Evolutionary conservation across 2,329 filamentous ascomycete species (phyloP), one percentile per base, ranked within the genome.

Genomic region (Pseudogymnoascus sp.): DNA sequence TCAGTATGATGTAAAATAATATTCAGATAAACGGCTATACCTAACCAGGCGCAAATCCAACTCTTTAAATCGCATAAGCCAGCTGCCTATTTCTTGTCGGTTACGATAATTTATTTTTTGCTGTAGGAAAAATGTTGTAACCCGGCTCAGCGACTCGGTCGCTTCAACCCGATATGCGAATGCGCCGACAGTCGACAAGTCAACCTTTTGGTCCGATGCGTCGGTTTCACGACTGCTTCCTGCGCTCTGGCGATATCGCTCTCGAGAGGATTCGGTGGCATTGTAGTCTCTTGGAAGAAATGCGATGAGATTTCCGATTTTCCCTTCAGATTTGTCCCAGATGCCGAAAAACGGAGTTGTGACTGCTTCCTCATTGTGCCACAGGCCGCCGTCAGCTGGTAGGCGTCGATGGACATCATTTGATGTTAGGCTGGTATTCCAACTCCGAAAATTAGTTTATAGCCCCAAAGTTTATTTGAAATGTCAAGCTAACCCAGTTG

Each of bases 81-180:
- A 79, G 37, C 71, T 70, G 4, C 73, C 68, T 9, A 77, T 71
- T 40, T 77, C 73, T 4, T 74, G 71, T 0, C 71, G 68, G 58
- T 76, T 70, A 5, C 67, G 65, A 10, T 74, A 69, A 61, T 78
- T 71, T 31, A 78, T 71, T 5, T 67, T 67, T 57, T 78, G 75
- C 44, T 76, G 76, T 0, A 79, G 68, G 47, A 79, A 79, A 62
- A 75, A 78, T 0, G 71, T 75, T 0, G 71, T 77, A 0, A 79
- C 75, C 0, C 73, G 71, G 47, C 74, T 77, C 1, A 79, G 65
- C 0, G 73, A 77, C 63, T 79, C 77, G 0, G 76, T 78, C 0
- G 77, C 76, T 60, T 79, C 77, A 6, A 79, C 72, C 5, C 74
- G 73, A 39, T 78, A 79, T 1, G 77, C 76, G 61, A 78, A 78